phyloP scores from a whole-genome alignment of 202 grass and related monocot genomes.

The Zizania palustris region DNA sequence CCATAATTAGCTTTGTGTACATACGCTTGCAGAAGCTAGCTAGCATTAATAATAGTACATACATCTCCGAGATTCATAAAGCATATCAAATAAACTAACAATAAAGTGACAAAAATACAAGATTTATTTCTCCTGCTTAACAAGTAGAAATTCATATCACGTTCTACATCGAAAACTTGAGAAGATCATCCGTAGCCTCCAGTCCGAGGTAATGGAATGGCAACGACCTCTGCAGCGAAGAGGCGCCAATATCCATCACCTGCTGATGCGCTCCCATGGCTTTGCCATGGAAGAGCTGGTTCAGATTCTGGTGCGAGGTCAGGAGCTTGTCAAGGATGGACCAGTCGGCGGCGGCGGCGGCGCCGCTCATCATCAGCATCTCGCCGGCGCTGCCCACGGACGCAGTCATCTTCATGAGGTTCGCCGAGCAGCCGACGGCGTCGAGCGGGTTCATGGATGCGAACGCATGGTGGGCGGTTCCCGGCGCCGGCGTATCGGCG shows the following conservation, averaged over 20 bases:
- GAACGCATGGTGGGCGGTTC: conserved; percentile 13
- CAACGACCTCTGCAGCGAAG: conserved; percentile 55
- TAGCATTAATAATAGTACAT: no score
- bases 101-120: conserved; percentile 12
- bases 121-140: not conserved
- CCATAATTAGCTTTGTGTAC: not conserved
- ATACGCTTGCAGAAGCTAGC: not conserved
- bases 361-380: conserved; percentile 34
- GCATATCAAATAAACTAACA: not conserved
- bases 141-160: not conserved
- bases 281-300: conserved; percentile 79
- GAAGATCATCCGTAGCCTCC: conserved; percentile 42
- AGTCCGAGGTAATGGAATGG: conserved; percentile 60
- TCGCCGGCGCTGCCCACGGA: conserved; percentile 13
- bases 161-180: conserved; percentile 57
- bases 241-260: conserved; percentile 46
- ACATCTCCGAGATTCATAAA: not conserved
- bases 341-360: conserved; percentile 59
- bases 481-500: conserved; percentile 32
- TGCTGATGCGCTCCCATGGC: conserved; percentile 43
- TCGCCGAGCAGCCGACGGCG: conserved; percentile 45
- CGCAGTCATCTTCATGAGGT: conserved; percentile 61
- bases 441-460: conserved; percentile 49
- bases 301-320: conserved; percentile 71
- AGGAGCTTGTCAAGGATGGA: conserved; percentile 94